A percentile compares a stretch with the other conserved stretches of the same genome.
Conservation (phyloP, 2,329 filamentous ascomycete species). For the Neonectria hederae region DNA sequence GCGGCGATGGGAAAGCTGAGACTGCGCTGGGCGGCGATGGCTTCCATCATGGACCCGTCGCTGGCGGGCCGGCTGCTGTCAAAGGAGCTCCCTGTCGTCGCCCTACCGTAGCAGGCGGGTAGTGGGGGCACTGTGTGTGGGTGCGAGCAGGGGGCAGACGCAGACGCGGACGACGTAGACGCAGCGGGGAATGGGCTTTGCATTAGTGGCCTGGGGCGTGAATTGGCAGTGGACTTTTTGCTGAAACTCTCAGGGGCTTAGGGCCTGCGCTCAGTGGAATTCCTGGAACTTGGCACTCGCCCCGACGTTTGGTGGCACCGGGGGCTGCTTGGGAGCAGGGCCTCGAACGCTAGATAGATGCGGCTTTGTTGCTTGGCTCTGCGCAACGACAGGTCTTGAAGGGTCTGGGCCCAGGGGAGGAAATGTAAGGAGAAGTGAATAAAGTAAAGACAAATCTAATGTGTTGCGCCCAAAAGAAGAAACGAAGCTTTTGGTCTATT, state of each 20-base stretch:
- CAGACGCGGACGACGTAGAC: no score
- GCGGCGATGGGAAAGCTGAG: conserved; percentile 38
- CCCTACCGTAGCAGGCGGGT: conserved; percentile 7
- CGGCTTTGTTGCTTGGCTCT: background rate
- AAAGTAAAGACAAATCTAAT: background rate
- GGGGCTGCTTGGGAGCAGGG: background rate
- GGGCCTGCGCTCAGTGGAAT: conserved; percentile 4
- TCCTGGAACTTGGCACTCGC: background rate
- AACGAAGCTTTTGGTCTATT: background rate
- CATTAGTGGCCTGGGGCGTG: conserved; percentile 32
- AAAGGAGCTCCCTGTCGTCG: conserved; percentile 19
- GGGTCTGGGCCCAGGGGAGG: background rate
- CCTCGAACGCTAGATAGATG: background rate
- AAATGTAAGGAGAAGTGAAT: background rate
- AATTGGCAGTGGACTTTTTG: no score
- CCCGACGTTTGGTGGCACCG: no score
- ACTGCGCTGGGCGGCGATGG: conserved; percentile 36
- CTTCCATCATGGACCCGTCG: conserved; percentile 37
- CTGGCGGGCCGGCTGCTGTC: conserved; percentile 15
- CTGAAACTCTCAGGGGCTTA: no score
- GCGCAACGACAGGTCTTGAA: background rate
- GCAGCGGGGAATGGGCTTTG: conserved; percentile 36
- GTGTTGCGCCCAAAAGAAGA: background rate
- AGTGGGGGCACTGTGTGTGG: conserved; percentile 30
- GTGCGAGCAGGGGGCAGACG: conserved; percentile 26